Percentiles rank a stretch among this genome's conserved stretches.
These are phyloP conservation scores for Cruciata laevipes DNA, from an alignment of 257 asterid genomes.

Conservation along the genomic window DNA sequence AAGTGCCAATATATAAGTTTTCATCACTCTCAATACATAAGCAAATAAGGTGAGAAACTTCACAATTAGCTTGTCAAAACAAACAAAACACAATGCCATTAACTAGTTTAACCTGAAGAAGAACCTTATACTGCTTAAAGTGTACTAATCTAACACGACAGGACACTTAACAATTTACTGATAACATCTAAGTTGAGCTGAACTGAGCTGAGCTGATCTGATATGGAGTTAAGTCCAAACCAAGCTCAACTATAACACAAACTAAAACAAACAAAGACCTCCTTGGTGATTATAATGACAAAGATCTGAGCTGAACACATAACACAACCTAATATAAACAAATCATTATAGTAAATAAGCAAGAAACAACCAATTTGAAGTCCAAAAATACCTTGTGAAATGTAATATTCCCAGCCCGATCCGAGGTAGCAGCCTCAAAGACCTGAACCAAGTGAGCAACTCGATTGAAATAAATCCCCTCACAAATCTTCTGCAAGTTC, in stretches of 20 bases:
- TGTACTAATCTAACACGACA: background rate
- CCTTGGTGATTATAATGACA: background rate
- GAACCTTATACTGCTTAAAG: background rate
- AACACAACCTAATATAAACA: background rate
- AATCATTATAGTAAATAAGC: background rate
- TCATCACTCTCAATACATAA: too few species aligned
- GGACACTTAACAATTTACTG: background rate
- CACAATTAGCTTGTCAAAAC: background rate
- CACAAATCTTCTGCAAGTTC: slow-evolving; percentile 93
- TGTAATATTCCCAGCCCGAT: slow-evolving; percentile 66
- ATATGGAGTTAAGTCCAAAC: background rate
- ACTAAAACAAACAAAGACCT: background rate
- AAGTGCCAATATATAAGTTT: too few species aligned
- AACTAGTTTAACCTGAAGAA: background rate
- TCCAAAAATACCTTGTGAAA: slow-evolving; percentile 65
- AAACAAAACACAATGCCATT: background rate
- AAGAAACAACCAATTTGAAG: background rate
- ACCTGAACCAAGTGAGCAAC: slow-evolving; percentile 63
- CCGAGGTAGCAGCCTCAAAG: slow-evolving; percentile 85
- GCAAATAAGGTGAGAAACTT: too few species aligned
- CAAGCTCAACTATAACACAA: background rate
- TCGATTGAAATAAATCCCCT: slow-evolving; percentile 81
- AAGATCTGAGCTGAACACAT: background rate
- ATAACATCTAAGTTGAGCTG: background rate
- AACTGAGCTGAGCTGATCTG: background rate